Percentiles rank a stretch among this genome's conserved stretches.
phyloP scores from a whole-genome alignment of 75 land plant genomes.

The Selaginella tamariscina region DNA sequence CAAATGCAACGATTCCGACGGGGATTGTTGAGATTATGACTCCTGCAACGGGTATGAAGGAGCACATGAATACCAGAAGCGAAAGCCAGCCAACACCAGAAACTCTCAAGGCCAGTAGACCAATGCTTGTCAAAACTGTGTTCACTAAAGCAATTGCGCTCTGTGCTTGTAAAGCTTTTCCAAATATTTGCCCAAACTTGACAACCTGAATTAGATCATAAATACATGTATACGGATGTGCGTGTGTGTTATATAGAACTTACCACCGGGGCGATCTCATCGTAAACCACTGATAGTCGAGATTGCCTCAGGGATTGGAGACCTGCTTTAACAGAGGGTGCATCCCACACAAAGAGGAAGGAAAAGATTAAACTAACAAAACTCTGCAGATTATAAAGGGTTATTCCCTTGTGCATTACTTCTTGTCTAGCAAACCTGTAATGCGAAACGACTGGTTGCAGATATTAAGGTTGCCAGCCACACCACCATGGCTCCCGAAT shows the following conservation, averaged over 20 bases:
- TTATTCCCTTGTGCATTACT: neutral
- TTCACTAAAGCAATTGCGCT: slow-evolving; percentile 19
- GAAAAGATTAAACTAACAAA: slow-evolving; percentile 16
- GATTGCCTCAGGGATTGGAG: slow-evolving; percentile 15
- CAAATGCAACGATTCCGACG: slow-evolving; percentile 13
- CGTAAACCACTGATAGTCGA: slow-evolving; percentile 15
- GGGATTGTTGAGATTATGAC: slow-evolving; percentile 19
- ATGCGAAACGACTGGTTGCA: slow-evolving; percentile 11
- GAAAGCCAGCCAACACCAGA: slow-evolving; percentile 17
- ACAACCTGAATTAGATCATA: slow-evolving; percentile 9
- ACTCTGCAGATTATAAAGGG: slow-evolving; percentile 12
- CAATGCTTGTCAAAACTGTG: slow-evolving; percentile 14
- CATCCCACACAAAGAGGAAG: slow-evolving; percentile 18
- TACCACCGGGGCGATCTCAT: slow-evolving; percentile 20
- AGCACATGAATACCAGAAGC: slow-evolving; percentile 15
- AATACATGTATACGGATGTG: too few relatives aligned
- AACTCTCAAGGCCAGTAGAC: slow-evolving; percentile 14
- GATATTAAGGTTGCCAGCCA: slow-evolving; percentile 11
- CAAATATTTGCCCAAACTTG: slow-evolving; percentile 16
- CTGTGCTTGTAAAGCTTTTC: slow-evolving; percentile 19
- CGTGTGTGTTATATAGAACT: too few relatives aligned
- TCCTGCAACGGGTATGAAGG: slow-evolving; percentile 20
- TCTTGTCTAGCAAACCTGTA: neutral
- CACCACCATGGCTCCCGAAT: slow-evolving; percentile 8
- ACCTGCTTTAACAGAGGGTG: slow-evolving; percentile 13